Conservation (phyloP, 1,139 yeast genomes). For the Yamadazyma diospyri region DNA sequence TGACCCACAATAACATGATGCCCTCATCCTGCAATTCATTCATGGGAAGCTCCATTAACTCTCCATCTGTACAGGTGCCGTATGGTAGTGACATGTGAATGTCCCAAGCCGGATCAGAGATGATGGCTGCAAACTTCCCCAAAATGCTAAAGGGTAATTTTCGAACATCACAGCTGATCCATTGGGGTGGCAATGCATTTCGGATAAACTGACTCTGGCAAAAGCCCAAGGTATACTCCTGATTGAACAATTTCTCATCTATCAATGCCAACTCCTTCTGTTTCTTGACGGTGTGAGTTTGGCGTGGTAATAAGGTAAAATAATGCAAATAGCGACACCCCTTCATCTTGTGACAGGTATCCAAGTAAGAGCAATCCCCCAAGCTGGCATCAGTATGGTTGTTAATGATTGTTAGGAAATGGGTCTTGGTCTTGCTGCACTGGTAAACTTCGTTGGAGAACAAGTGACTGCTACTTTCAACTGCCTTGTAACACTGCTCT, state of each 20-base stretch:
- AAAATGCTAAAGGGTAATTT: conserved; percentile 62
- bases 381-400: conserved; percentile 55
- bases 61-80: conserved; percentile 74
- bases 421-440: conserved; percentile 52
- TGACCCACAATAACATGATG: conserved; percentile 81
- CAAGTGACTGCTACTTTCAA: conserved; percentile 18
- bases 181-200: conserved; percentile 57
- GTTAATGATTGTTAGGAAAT: conserved; percentile 58
- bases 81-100: conserved; percentile 80
- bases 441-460: conserved; percentile 23
- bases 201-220: conserved; percentile 36
- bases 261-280: conserved; percentile 5
- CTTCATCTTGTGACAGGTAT: conserved; percentile 85
- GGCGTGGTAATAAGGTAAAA: conserved; percentile 51
- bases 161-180: conserved; percentile 84
- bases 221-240: conserved; percentile 58
- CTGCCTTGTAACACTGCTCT: conserved; percentile 18
- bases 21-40: conserved; percentile 79
- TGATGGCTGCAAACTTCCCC: conserved; percentile 83
- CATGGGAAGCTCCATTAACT: conserved; percentile 63
- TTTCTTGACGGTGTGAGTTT: conserved; percentile 13
- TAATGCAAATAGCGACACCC: conserved; percentile 83
- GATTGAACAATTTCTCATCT: conserved; percentile 19
- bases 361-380: conserved; percentile 95
- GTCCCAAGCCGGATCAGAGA: conserved; percentile 92